A percentile compares a stretch with the other conserved stretches of the same genome.
These are phyloP conservation scores for Leccinum subatratum DNA, from an alignment of 1,284 basidiomycete genomes.

Conservation along the genomic window DNA sequence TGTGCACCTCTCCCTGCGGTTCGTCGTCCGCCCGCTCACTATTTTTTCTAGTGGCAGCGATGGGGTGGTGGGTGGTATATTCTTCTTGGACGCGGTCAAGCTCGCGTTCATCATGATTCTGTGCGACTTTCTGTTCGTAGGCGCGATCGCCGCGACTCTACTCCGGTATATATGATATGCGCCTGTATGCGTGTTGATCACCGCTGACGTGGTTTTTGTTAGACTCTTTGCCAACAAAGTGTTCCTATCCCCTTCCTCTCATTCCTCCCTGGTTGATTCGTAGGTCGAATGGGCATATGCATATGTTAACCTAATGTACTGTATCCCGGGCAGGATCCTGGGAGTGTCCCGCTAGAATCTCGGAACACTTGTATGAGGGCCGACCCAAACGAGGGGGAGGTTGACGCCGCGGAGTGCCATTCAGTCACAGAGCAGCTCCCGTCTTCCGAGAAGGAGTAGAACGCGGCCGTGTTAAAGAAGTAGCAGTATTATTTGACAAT, in stretches of 20 bases:
- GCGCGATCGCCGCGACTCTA: constrained; percentile 68
- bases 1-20: constrained; percentile 32
- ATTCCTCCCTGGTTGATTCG: constrained; percentile 68
- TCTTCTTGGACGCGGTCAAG: constrained; percentile 54
- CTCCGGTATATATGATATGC: constrained; percentile 58
- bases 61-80: constrained; percentile 85
- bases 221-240: constrained; percentile 72
- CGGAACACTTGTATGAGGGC: constrained; percentile 38
- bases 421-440: constrained; percentile 45
- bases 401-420: constrained; percentile 20
- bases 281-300: constrained; percentile 87
- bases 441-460: constrained; percentile 40
- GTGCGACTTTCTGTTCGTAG: constrained; percentile 79
- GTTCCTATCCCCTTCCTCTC: constrained; percentile 68
- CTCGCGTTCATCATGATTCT: constrained; percentile 78
- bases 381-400: constrained; percentile 39
- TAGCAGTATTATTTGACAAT: constrained; percentile 40
- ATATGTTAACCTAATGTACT: too few relatives aligned
- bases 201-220: constrained; percentile 6
- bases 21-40: not conserved
- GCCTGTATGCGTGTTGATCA: not conserved
- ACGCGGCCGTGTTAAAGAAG: constrained; percentile 42
- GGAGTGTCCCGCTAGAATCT: too few relatives aligned
- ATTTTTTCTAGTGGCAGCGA: constrained; percentile 55
- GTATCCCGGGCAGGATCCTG: too few relatives aligned